phyloP scores from a whole-genome alignment of 139 green algal genomes.

The Pycnococcus provasolii region DNA sequence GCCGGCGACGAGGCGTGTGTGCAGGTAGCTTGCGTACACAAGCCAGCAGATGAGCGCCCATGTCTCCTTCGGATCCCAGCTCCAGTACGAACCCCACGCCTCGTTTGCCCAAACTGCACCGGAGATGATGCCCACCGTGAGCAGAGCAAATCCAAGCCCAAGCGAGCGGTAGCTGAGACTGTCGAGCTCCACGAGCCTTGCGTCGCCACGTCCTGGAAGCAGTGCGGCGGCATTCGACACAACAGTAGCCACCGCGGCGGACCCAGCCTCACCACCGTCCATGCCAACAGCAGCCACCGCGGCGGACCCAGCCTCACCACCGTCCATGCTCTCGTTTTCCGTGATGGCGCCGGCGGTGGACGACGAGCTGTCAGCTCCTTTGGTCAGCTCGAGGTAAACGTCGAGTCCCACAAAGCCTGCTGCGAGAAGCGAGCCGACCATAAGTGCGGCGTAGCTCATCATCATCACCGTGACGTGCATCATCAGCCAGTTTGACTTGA shows the following conservation, averaged over 20 bases:
- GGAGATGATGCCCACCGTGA: slow-evolving; percentile 31
- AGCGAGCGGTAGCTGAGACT: slow-evolving; percentile 24
- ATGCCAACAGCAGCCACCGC: neutral
- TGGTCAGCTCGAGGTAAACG: too few species aligned
- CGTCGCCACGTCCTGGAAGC: neutral
- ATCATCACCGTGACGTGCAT: slow-evolving; percentile 34
- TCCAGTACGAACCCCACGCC: slow-evolving; percentile 40
- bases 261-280: neutral
- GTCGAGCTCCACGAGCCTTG: slow-evolving; percentile 14
- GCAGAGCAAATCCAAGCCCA: slow-evolving; percentile 18
- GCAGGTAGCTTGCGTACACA: slow-evolving; percentile 24
- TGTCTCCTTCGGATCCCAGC: slow-evolving; percentile 44
- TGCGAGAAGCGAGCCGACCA: slow-evolving; percentile 17
- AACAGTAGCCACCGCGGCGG: neutral
- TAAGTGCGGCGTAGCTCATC: slow-evolving; percentile 21
- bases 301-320: neutral
- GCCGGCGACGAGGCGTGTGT: slow-evolving; percentile 12
- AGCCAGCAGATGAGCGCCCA: slow-evolving; percentile 35
- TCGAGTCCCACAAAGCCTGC: too few species aligned
- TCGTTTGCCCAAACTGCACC: slow-evolving; percentile 45
- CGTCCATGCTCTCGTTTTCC: neutral
- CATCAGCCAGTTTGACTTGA: slow-evolving; percentile 31
- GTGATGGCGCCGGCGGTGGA: neutral
- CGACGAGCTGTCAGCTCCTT: neutral
- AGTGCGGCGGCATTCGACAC: neutral